Evolutionary conservation across 352 stramenopile genomes (phyloP).

Genomic region (Ophiocytium majus): DNA sequence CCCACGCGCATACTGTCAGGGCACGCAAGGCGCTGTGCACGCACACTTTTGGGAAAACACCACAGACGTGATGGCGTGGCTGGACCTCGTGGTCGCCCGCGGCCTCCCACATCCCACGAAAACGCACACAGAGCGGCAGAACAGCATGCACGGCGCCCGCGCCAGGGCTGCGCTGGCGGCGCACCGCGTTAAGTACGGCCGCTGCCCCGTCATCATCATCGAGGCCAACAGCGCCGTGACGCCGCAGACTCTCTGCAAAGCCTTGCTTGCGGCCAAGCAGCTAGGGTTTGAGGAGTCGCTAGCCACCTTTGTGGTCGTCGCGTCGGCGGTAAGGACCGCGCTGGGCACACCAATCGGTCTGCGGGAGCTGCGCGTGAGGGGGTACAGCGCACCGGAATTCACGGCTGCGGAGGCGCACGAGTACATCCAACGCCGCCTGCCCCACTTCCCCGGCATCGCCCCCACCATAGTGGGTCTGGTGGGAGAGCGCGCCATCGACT

Average conservation of each 20-base stretch:
- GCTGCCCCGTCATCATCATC: not conserved
- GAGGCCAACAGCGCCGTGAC: not conserved
- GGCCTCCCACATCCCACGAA: not conserved
- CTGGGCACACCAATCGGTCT: not conserved
- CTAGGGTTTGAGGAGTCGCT: not conserved
- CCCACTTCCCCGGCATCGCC: not conserved
- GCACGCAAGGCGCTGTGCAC: not conserved
- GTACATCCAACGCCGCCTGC: not conserved
- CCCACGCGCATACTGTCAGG: not conserved
- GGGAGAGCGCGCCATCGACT: not conserved
- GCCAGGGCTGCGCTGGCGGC: not conserved
- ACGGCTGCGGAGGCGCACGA: not conserved
- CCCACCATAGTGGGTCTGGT: not conserved
- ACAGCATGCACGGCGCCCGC: not conserved
- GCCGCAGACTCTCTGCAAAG: not conserved
- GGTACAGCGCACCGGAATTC: not conserved
- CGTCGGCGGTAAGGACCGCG: not conserved
- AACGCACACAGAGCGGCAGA: not conserved
- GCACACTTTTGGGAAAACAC: not conserved
- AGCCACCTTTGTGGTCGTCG: not conserved
- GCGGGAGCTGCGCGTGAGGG: not conserved
- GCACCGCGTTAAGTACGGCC: not conserved
- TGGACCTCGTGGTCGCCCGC: not conserved
- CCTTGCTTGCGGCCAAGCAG: not conserved
- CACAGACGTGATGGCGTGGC: not conserved